Evolutionary conservation across 148 eudicot genomes (phyloP).

Genomic region (Euryodendron excelsum): DNA sequence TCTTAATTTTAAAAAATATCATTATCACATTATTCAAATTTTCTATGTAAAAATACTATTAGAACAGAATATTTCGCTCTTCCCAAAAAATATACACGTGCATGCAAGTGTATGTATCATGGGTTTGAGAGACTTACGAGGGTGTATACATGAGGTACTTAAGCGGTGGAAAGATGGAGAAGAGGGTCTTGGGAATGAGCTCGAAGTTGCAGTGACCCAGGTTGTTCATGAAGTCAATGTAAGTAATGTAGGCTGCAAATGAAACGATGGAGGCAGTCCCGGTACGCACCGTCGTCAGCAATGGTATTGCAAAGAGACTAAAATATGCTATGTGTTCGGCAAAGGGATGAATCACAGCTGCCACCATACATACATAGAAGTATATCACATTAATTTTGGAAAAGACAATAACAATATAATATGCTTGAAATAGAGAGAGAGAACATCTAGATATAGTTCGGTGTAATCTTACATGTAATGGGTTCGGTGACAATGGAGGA

Average conservation of each 20-base stretch:
- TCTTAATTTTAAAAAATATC: too few relatives aligned
- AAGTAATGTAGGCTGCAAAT: constrained; percentile 31
- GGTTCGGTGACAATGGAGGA: constrained; percentile 62
- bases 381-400: background rate
- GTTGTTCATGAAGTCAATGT: constrained; percentile 65
- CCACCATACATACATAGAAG: constrained; percentile 3
- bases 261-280: constrained; percentile 31
- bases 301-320: constrained; percentile 43
- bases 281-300: constrained; percentile 15
- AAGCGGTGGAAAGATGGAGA: constrained; percentile 62
- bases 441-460: too few relatives aligned
- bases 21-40: too few relatives aligned
- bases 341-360: constrained; percentile 76
- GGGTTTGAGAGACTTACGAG: constrained; percentile 44
- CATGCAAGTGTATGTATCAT: background rate
- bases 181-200: constrained; percentile 50
- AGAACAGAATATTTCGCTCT: too few relatives aligned
- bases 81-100: too few relatives aligned
- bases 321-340: constrained; percentile 62
- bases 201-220: constrained; percentile 87
- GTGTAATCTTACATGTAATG: constrained; percentile 42
- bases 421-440: background rate
- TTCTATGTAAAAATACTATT: too few relatives aligned
- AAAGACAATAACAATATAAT: too few relatives aligned
- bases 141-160: constrained; percentile 77